Percentiles rank a stretch among this genome's conserved stretches.
Conservation (phyloP, 257 asterid genomes). For the Eucommia ulmoides region DNA sequence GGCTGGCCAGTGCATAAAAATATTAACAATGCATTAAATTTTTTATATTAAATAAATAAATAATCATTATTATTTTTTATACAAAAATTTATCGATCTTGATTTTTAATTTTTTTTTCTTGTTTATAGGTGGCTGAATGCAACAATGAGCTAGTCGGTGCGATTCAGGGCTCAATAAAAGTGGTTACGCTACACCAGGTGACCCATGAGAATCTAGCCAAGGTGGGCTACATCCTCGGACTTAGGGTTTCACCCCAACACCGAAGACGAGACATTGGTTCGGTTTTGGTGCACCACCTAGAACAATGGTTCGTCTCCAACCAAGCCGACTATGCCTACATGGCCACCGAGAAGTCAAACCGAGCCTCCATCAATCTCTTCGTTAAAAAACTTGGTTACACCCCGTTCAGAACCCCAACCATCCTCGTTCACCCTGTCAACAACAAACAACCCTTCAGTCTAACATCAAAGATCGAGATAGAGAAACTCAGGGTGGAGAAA, state of each 20-base stretch:
- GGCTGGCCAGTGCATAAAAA: background rate
- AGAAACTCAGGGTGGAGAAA: constrained; percentile 13
- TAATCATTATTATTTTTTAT: background rate
- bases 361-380: constrained; percentile 22
- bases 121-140: constrained; percentile 32
- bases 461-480: constrained; percentile 9
- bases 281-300: constrained; percentile 14
- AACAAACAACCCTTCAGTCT: background rate
- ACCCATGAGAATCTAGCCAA: constrained; percentile 13
- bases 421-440: constrained; percentile 21
- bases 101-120: too few relatives aligned
- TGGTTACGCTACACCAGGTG: constrained; percentile 13
- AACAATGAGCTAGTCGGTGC: constrained; percentile 26
- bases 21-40: background rate
- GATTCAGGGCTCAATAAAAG: constrained; percentile 23
- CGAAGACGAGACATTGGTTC: constrained; percentile 24
- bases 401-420: constrained; percentile 20
- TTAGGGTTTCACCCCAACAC: constrained; percentile 24
- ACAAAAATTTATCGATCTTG: too few relatives aligned
- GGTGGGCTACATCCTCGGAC: constrained; percentile 26
- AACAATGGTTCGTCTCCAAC: constrained; percentile 22
- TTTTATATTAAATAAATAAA: background rate
- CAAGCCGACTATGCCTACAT: constrained; percentile 27
- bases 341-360: constrained; percentile 30
- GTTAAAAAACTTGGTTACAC: constrained; percentile 16